phyloP scores from a whole-genome alignment of 371 early-diverging fungal genomes.

The Basidiobolus heterosporus region DNA sequence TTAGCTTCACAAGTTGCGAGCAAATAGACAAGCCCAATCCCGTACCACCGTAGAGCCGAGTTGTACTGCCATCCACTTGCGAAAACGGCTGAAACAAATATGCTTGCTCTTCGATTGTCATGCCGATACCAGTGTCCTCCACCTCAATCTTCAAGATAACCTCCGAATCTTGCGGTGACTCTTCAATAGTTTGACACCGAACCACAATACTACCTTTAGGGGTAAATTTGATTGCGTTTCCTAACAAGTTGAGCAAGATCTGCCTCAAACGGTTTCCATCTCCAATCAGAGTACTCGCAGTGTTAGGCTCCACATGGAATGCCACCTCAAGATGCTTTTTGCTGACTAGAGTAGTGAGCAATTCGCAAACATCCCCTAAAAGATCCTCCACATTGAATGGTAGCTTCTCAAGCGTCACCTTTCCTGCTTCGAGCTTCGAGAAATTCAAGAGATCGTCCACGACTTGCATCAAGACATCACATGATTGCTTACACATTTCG shows the following conservation, averaged over 20 bases:
- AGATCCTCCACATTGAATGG: conserved; percentile 17
- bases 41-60: conserved; percentile 26
- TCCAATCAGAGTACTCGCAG: conserved; percentile 18
- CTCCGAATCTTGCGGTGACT: too few relatives aligned
- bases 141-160: conserved; percentile 14
- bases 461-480: conserved; percentile 22
- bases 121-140: conserved; percentile 44
- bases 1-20: conserved; percentile 27
- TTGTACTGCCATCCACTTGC: conserved; percentile 39
- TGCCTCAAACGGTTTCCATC: conserved; percentile 29
- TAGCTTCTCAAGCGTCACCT: conserved; percentile 19
- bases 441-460: conserved; percentile 37
- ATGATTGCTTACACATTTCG: conserved; percentile 17
- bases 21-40: conserved; percentile 40
- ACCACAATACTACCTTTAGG: conserved; percentile 35
- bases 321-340: conserved; percentile 7
- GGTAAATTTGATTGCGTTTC: conserved; percentile 52
- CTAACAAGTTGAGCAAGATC: conserved; percentile 28
- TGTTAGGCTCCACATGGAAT: conserved; percentile 8
- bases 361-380: conserved; percentile 7
- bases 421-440: conserved; percentile 34
- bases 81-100: conserved; percentile 39
- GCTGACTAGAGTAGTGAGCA: conserved; percentile 10
- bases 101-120: conserved; percentile 26
- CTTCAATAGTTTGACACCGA: conserved; percentile 1